These are phyloP conservation scores for Boehmeria nivea DNA, from an alignment of 306 rosid species.

Conservation along the genomic window DNA sequence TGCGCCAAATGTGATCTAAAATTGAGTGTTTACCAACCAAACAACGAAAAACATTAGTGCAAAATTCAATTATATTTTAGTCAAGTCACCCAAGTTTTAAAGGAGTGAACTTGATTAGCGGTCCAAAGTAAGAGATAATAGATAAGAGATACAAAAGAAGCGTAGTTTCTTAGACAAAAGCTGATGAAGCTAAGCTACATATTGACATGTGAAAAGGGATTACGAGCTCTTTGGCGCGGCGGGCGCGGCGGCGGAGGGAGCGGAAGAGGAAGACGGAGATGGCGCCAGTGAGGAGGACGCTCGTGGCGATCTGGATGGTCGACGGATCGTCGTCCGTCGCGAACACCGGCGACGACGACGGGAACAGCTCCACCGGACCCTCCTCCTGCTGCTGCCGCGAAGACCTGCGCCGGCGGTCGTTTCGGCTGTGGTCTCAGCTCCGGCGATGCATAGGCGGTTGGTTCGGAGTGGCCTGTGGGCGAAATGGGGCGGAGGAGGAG, in stretches of 20 bases:
- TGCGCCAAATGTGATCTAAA: no score
- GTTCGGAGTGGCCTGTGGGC: slow-evolving; percentile 34
- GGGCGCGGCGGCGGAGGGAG: slow-evolving; percentile 81
- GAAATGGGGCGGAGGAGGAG: slow-evolving; percentile 21
- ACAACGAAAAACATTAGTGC: no score
- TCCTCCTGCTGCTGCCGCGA: slow-evolving; percentile 39
- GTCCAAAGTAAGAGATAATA: no score
- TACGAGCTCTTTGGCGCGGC: slow-evolving; percentile 78
- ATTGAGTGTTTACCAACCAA: no score
- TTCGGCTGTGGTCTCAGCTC: slow-evolving; percentile 20
- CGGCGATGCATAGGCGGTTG: slow-evolving; percentile 39
- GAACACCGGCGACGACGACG: slow-evolving; percentile 53
- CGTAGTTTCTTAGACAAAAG: no score
- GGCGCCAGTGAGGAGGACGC: slow-evolving; percentile 85
- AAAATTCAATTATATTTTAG: no score
- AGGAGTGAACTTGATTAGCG: no score
- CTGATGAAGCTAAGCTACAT: background rate
- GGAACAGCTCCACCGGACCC: slow-evolving; percentile 68
- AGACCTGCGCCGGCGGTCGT: background rate
- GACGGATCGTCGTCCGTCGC: slow-evolving; percentile 74
- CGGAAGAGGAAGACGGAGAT: slow-evolving; percentile 79
- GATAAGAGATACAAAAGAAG: no score
- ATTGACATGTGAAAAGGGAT: background rate
- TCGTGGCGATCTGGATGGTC: slow-evolving; percentile 70
- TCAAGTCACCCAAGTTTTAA: no score